Conservation (phyloP, 257 asterid species). For the Solanum clarkiae region DNA sequence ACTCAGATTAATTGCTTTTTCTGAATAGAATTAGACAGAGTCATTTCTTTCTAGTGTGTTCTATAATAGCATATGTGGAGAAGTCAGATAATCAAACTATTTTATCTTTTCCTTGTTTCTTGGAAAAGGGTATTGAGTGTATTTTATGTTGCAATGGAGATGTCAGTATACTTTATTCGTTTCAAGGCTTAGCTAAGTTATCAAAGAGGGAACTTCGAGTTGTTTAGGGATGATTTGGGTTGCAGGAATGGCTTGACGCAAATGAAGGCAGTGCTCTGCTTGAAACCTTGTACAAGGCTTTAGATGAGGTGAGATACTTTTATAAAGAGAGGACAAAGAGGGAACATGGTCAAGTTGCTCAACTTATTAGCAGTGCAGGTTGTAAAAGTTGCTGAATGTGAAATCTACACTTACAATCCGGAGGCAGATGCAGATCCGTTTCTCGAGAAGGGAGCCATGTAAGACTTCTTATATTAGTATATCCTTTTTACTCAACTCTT, state of each 20-base stretch:
- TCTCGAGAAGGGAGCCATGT: constrained; percentile 87
- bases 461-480: constrained; percentile 5
- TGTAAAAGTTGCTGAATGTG: constrained; percentile 77
- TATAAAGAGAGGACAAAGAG: not conserved
- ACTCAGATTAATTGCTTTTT: not conserved
- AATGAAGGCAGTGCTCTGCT: constrained; percentile 49
- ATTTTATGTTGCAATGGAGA: not conserved
- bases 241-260: constrained; percentile 83
- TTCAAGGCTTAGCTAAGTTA: not conserved
- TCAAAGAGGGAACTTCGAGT: not conserved
- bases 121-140: not conserved
- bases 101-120: not conserved
- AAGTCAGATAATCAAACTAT: not conserved
- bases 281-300: constrained; percentile 65
- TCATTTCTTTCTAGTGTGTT: not conserved
- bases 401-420: constrained; percentile 80
- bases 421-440: constrained; percentile 86
- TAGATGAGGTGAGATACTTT: constrained; percentile 71
- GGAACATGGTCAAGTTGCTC: not conserved
- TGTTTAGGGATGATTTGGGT: constrained; percentile 1
- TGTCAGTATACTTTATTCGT: not conserved
- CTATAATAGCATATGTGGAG: not conserved
- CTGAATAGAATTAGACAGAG: not conserved
- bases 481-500: not conserved
- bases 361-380: constrained; percentile 44